phyloP scores from a whole-genome alignment of 2,329 filamentous ascomycete species.

The Escovopsis sp. region DNA sequence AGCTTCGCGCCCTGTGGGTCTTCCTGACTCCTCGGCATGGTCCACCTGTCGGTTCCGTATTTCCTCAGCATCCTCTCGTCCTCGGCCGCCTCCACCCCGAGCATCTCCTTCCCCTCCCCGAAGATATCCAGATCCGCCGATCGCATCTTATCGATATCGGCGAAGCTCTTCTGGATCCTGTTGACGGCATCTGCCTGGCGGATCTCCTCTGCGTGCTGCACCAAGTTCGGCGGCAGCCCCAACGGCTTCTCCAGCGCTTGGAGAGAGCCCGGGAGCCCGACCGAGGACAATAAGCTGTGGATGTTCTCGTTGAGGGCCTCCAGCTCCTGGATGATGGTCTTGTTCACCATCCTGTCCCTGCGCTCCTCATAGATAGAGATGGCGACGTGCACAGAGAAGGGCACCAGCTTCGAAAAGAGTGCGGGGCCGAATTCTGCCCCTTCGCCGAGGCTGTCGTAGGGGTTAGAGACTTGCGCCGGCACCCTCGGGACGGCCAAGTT shows the following conservation, averaged over 20 bases:
- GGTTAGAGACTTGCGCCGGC: constrained; percentile 69
- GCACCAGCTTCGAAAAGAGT: constrained; percentile 81
- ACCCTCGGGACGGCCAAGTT: constrained; percentile 73
- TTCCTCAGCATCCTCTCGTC: constrained; percentile 61
- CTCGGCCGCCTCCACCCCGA: constrained; percentile 70
- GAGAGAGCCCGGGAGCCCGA: constrained; percentile 82
- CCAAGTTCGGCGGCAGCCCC: constrained; percentile 69
- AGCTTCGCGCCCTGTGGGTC: constrained; percentile 56
- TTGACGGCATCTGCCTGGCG: constrained; percentile 78
- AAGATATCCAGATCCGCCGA: constrained; percentile 64
- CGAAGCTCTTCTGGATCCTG: constrained; percentile 62
- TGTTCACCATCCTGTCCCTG: constrained; percentile 78
- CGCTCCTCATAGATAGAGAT: constrained; percentile 91
- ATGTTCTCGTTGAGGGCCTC: constrained; percentile 69
- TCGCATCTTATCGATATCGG: constrained; percentile 84
- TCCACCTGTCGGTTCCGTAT: constrained; percentile 81
- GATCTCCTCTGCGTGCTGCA: constrained; percentile 87
- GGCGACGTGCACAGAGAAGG: constrained; percentile 88
- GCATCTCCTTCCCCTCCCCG: constrained; percentile 64
- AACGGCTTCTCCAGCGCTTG: constrained; percentile 92
- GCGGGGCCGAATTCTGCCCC: constrained; percentile 68
- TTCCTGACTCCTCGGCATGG: constrained; percentile 49
- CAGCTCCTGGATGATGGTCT: constrained; percentile 70
- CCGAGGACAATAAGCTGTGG: constrained; percentile 62
- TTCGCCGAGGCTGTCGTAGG: constrained; percentile 67